Base-by-base conservation (phyloP, 306 rosid species). In the Casuarina equisetifolia region DNA sequence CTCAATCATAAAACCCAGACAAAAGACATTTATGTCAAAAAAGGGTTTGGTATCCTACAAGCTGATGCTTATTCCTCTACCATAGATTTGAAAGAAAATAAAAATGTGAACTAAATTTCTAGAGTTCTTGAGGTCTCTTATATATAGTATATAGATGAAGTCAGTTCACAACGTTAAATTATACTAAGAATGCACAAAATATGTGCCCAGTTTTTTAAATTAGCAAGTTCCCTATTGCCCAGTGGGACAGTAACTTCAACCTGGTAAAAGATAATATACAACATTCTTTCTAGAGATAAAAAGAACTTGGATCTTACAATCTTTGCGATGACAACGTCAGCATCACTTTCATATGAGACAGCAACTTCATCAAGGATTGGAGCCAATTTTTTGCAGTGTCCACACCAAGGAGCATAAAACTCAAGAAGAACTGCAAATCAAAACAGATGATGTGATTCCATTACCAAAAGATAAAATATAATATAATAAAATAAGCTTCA, bases 341-440 rank as follows among this genome's bases (percentile, higher is more conserved):
- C 80, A 63, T 93, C 97, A 10, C 64, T 89, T 86, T 89, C 91
- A 54, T 74, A 91, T 39, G 91, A 89, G 76, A 86, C 69, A 63
- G 96, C 98, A 79, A 96, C 90, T 89, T 96, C 99, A 10, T 96
- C 99, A 82, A 90, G 83, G 38, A 90, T 93, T 61, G 99, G 99
- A 74, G 98, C 97, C 78, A 96, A 84, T 66, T 86, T 77, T 75
- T 96, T 96, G 93, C 99, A 96, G 66, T 92, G 98, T 46, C 97
- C 94, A 48, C 99, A 96, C 98, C 98, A 91, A 10, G 99, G 99
- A 74, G 99, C 95, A 83, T 96, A 96, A 64, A 96, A 92, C 84
- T 92, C 99, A 0, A 96, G 62, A 73, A 96, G 82, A 79, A 96
- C 98, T 96, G 97, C 77, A 83, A 6, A 43, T 70, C 57, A 46